A percentile compares a stretch with the other conserved stretches of the same genome.
These are phyloP conservation scores for Populus alba DNA, from an alignment of 345 rosid genomes.

Conservation along the genomic window DNA sequence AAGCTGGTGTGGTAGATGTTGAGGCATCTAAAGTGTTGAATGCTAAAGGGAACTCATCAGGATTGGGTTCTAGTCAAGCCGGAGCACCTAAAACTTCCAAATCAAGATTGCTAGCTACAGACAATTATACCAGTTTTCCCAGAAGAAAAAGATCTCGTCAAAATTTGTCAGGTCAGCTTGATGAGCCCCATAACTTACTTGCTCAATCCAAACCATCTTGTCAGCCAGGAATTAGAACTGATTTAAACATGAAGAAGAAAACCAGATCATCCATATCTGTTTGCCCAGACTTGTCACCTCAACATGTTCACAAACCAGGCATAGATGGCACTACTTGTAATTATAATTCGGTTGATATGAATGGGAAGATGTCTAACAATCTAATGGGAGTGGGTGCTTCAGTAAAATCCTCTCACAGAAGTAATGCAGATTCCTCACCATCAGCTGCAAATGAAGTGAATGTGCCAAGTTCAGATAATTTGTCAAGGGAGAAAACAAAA, in stretches of 20 bases:
- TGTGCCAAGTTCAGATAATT: conserved; percentile 17
- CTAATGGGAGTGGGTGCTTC: conserved; percentile 8
- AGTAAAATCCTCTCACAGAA: conserved; percentile 4
- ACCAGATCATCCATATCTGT: conserved; percentile 21
- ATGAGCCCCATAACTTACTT: conserved; percentile 21
- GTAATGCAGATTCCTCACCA: conserved; percentile 16
- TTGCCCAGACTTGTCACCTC: neutral
- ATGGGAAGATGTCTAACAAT: conserved; percentile 8
- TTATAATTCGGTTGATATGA: conserved; percentile 12
- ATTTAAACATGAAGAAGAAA: conserved; percentile 31
- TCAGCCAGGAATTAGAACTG: conserved; percentile 14
- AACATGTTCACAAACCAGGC: conserved; percentile 1
- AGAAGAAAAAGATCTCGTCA: conserved; percentile 45
- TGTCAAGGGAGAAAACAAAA: conserved; percentile 27
- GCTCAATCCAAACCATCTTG: conserved; percentile 11
- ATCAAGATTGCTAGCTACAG: conserved; percentile 17
- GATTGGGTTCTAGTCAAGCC: neutral
- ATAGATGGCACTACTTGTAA: neutral
- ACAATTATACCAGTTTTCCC: conserved; percentile 33
- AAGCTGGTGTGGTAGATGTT: conserved; percentile 5
- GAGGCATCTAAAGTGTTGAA: conserved; percentile 18
- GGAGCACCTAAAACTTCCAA: conserved; percentile 12
- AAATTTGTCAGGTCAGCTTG: conserved; percentile 26
- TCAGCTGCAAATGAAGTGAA: conserved; percentile 20
- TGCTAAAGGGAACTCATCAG: conserved; percentile 24